Base-by-base conservation (phyloP, 306 rosid genomes). In the Cucurbita maxima region DNA sequence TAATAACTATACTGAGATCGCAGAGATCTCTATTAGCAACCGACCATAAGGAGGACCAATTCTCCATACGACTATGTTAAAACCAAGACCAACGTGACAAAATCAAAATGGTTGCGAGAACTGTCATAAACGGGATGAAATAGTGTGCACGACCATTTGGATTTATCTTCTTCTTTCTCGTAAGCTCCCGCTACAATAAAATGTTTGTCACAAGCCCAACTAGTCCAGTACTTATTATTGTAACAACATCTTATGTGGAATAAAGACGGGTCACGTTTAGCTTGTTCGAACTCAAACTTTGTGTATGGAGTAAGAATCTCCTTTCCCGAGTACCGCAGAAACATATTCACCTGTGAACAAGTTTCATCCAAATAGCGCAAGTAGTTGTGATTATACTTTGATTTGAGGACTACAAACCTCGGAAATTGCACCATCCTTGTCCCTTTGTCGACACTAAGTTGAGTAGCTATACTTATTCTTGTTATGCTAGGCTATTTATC, bases 121-220 rank as follows among this genome's bases (percentile, higher is more conserved):
- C 2, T 13, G 7, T 54, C 67, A 14, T 18, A 56, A 4, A 45
- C 4, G 1, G 79, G 70, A 13, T 50, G 58, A 9, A 76, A 68
- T 50, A 68, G 11, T 0, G 75, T 76, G 66, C 75, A 76, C 0
- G 69, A 41, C 57, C 19, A n/a, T 54, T 54, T 20, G 1, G 79
- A 76, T 25, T 0, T 4, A 4, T 76, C 75, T 4, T 76, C 79
- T 20, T 56, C 16, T 4, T 72, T 37, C 13, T 67, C 22, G 0
- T 76, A 6, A 1, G 75, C 58, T 1, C 3, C 12, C 47, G 75
- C 56, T 2, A 25, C 58, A n/a, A 76, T 76, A 7, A 8, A 75
- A 0, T 3, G 1, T 0, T 0, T 20, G 10, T 15, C 3, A 0
- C 36, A 10, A 37, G 16, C 0, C 2, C 3, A 5, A 0, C 12